Evolutionary conservation across 2,329 filamentous ascomycete genomes (phyloP).

Genomic region (Hymenoscyphus occultus): DNA sequence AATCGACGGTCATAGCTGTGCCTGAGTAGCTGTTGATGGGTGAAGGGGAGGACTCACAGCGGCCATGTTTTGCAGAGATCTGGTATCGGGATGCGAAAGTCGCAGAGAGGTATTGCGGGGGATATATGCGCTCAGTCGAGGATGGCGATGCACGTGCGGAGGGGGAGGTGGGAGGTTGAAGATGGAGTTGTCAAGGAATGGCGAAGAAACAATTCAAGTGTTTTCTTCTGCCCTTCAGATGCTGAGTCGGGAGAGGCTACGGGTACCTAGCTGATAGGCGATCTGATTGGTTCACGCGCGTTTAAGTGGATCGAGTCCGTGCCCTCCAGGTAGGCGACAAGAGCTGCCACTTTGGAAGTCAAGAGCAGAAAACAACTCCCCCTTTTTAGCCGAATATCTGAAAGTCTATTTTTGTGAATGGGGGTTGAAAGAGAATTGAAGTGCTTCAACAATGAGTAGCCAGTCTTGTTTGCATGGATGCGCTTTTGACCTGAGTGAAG

Average conservation of each 20-base stretch:
- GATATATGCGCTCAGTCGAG: constrained; percentile 23
- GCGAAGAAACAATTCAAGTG: constrained; percentile 13
- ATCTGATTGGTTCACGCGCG: no score
- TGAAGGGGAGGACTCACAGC: constrained; percentile 30
- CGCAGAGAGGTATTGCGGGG: constrained; percentile 18
- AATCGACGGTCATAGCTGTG: constrained; percentile 2
- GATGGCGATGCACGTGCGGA: constrained; percentile 13
- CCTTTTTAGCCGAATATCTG: neutral
- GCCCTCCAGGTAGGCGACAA: no score
- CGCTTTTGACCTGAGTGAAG: neutral
- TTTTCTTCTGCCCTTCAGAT: constrained; percentile 20
- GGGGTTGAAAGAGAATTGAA: neutral
- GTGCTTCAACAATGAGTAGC: neutral
- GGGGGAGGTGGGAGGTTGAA: constrained; percentile 9
- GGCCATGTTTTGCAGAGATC: constrained; percentile 28
- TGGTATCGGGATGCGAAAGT: constrained; percentile 14
- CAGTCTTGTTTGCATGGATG: neutral
- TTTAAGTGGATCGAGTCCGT: no score
- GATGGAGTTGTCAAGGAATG: constrained; percentile 15
- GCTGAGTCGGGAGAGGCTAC: neutral
- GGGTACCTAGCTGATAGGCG: no score
- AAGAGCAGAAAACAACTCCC: neutral
- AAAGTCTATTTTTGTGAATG: neutral
- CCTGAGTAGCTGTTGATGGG: constrained; percentile 2
- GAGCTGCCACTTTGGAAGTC: neutral